phyloP scores from a whole-genome alignment of 805 yeast genomes.

The Pichia californica region DNA sequence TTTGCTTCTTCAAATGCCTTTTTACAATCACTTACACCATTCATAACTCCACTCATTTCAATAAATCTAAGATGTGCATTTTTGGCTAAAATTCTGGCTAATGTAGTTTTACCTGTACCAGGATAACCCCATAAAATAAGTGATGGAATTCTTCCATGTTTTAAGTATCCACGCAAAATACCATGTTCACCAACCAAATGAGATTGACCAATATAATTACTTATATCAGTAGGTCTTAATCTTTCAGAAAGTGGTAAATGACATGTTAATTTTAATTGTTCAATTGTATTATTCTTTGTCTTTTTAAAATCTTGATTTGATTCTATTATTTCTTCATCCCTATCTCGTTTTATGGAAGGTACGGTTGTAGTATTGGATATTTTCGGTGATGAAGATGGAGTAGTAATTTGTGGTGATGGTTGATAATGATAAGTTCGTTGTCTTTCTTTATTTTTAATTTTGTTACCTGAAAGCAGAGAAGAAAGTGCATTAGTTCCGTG shows the following conservation, averaged over 20 bases:
- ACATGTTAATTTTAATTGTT: conserved; percentile 16
- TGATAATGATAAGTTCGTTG: conserved; percentile 11
- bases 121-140: conserved; percentile 94
- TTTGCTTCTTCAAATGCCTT: conserved; percentile 49
- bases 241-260: conserved; percentile 63
- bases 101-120: conserved; percentile 90
- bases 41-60: conserved; percentile 81
- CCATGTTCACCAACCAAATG: conserved; percentile 69
- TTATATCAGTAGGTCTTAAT: conserved; percentile 67
- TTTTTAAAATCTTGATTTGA: conserved; percentile 2
- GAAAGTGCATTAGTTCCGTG: neutral
- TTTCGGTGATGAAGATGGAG: neutral
- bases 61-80: conserved; percentile 52
- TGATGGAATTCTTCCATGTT: conserved; percentile 67
- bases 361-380: neutral
- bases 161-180: conserved; percentile 56
- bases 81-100: conserved; percentile 51
- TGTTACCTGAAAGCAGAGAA: conserved; percentile 5
- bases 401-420: neutral
- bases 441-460: conserved; percentile 8
- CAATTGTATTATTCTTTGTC: conserved; percentile 4
- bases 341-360: neutral
- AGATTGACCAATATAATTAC: conserved; percentile 77
- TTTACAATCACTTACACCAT: conserved; percentile 60
- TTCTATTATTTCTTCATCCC: neutral